Base-by-base conservation (phyloP, 352 stramenopile genomes). In the Phytopythium cucurbitacearum region DNA sequence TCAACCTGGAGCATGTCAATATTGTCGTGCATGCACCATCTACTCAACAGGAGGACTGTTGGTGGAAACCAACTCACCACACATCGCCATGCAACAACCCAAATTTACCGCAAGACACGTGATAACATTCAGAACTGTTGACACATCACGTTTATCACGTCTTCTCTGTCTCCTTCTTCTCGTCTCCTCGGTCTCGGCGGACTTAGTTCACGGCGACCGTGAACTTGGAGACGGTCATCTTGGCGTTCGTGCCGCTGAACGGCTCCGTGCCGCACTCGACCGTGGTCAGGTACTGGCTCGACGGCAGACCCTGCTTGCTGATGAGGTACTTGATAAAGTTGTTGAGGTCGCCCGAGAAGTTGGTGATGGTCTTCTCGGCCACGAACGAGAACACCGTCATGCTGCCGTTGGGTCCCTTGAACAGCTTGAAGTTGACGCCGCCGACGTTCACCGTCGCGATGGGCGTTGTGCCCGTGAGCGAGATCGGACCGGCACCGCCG, bases 371-470 rank as follows among this genome's bases (percentile, higher is more conserved):
- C 48, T 56, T 54, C 45, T 61, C 61, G 10, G 62, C 62, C 13
- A 71, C 59, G 50, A 66, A 75, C 16, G 66, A 63, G 44, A 67
- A 71, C 38, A 71, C 66, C 38, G 60, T 68, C 38, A 59, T 60
- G 38, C 67, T 61, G 28, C 62, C 59, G 53, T 75, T 75, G 28
- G 52, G 45, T 3, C 66, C 66, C 54, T 69, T 50, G 56, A 55
- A 75, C 46, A 75, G 42, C 45, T 69, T 50, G 21, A 71, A 75
- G 5, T 57, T 49, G 7, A 62, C 33, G 32, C 56, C 62, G 4
- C 50, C 57, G 10, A 65, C 5, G 3, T 33, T 71, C 7, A 71
- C 40, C 7, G 43, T 62, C 13, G 60, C 66, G 28, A 71, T 55
- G 7, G 62, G 43, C 41, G 62, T 44, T 37, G 62, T 59, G 44